phyloP scores from a whole-genome alignment of 306 rosid species.

The Acacia acuminata region DNA sequence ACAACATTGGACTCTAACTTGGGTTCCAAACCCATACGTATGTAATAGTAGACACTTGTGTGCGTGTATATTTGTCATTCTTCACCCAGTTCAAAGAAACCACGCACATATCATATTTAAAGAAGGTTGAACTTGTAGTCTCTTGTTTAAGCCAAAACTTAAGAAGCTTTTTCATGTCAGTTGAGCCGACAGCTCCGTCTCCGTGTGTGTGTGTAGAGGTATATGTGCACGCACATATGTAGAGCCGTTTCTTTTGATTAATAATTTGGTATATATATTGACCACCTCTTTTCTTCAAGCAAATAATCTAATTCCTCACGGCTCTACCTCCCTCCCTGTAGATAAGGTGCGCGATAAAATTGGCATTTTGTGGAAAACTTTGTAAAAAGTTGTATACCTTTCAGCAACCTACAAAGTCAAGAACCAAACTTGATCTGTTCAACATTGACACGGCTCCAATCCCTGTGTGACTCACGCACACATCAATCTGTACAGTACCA shows the following conservation, averaged over 20 bases:
- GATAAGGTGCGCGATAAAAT: not conserved
- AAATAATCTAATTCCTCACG: slow-evolving; percentile 6
- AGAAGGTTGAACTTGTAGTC: too few relatives aligned
- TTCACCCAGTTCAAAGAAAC: too few relatives aligned
- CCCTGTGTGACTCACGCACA: not conserved
- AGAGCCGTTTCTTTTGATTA: not conserved
- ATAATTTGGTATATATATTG: not conserved
- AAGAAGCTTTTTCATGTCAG: too few relatives aligned
- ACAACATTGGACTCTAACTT: not conserved
- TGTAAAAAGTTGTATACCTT: not conserved
- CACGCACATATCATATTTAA: too few relatives aligned
- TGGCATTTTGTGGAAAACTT: not conserved
- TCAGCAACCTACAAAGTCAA: not conserved
- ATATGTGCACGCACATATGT: too few relatives aligned
- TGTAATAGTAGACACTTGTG: too few relatives aligned
- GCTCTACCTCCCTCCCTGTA: slow-evolving; percentile 11
- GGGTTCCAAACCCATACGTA: not conserved
- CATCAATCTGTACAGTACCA: not conserved
- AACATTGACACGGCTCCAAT: slow-evolving; percentile 6
- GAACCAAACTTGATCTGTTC: not conserved
- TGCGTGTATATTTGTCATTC: too few relatives aligned
- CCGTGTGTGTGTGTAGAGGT: too few relatives aligned
- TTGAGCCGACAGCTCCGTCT: too few relatives aligned
- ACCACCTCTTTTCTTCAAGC: slow-evolving; percentile 9
- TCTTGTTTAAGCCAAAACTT: too few relatives aligned